These are phyloP conservation scores for Pisolithus orientalis DNA, from an alignment of 768 basidiomycete species.

Conservation along the genomic window DNA sequence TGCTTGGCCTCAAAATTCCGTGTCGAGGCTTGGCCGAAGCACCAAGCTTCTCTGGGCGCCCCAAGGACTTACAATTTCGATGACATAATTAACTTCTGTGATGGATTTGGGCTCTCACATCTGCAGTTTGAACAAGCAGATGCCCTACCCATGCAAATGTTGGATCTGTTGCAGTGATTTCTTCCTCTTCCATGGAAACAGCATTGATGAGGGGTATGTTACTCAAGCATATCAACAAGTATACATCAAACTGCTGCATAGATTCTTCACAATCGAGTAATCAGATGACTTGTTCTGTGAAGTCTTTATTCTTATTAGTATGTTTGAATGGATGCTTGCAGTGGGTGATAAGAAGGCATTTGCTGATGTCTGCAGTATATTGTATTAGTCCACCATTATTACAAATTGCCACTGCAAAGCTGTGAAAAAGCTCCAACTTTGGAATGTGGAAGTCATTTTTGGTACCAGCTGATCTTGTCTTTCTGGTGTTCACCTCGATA, in stretches of 20 bases:
- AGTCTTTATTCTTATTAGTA: slow-evolving; percentile 23
- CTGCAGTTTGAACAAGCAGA: no score
- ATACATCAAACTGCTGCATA: background rate
- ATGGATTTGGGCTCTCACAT: no score
- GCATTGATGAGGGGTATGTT: no score
- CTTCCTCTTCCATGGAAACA: no score
- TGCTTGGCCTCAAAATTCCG: no score
- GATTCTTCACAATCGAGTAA: slow-evolving; percentile 27
- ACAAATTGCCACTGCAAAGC: slow-evolving; percentile 8
- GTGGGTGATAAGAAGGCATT: slow-evolving; percentile 12
- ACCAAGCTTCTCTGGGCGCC: no score
- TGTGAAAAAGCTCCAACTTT: background rate
- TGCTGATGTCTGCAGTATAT: slow-evolving; percentile 31
- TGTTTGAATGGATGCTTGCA: slow-evolving; percentile 17
- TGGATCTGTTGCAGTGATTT: no score
- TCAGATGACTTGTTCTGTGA: slow-evolving; percentile 28
- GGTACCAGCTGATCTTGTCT: background rate
- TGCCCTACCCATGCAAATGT: no score
- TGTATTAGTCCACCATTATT: slow-evolving; percentile 26
- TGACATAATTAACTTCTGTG: no score
- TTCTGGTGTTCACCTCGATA: background rate
- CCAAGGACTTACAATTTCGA: no score
- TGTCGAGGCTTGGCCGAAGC: no score
- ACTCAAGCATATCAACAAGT: no score
- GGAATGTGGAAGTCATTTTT: background rate